These are phyloP conservation scores for Geotrichum carabidarum DNA, from an alignment of 1,139 yeast species.

Conservation along the genomic window DNA sequence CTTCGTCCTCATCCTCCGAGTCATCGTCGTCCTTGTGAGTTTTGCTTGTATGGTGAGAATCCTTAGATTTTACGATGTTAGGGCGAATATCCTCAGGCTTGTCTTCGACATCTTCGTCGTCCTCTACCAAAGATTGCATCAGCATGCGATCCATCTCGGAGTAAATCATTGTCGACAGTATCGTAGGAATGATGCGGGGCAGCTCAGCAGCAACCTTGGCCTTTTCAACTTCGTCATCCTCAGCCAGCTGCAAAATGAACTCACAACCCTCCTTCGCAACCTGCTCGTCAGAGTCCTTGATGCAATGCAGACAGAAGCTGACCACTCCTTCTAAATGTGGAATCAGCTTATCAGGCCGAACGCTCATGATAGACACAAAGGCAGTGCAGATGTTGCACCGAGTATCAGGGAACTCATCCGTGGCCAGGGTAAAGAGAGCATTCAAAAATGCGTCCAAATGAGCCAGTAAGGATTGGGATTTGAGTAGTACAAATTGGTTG, in stretches of 20 bases:
- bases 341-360: conserved; percentile 71
- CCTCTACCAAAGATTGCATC: conserved; percentile 55
- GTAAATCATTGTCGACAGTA: conserved; percentile 80
- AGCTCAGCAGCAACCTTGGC: conserved; percentile 40
- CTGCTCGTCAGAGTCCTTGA: conserved; percentile 60
- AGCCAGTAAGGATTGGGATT: conserved; percentile 60
- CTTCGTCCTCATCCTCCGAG: conserved; percentile 47
- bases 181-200: conserved; percentile 61
- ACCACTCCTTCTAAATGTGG: conserved; percentile 84
- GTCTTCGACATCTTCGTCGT: conserved; percentile 75
- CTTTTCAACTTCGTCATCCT: conserved; percentile 44
- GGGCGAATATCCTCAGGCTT: conserved; percentile 86
- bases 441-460: conserved; percentile 62
- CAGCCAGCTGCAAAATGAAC: conserved; percentile 72
- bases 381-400: conserved; percentile 74
- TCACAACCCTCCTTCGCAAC: conserved; percentile 93
- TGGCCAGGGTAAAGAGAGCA: conserved; percentile 58
- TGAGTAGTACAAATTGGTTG: conserved; percentile 68
- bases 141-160: conserved; percentile 72
- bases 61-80: conserved; percentile 61
- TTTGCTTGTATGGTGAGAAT: conserved; percentile 41
- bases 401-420: conserved; percentile 54
- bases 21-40: conserved; percentile 33
- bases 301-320: conserved; percentile 74
- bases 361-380: conserved; percentile 65